Evolutionary conservation across 495 filamentous ascomycete genomes (phyloP), one percentile per base, ranked within the genome.

Genomic region (Extremus antarcticus): DNA sequence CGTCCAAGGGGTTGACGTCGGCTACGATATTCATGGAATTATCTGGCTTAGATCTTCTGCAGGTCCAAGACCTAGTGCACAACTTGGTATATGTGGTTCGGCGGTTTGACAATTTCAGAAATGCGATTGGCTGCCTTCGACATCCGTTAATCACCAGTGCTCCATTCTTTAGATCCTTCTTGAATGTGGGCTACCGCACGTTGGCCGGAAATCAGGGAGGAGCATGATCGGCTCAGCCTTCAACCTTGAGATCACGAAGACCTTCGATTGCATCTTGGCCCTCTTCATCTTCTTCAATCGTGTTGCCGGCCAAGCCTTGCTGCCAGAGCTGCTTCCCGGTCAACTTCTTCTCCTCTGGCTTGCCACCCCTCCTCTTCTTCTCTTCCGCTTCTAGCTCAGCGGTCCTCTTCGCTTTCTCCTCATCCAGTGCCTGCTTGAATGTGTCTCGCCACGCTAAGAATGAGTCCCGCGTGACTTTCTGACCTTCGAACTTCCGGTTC

Each of bases 401-500:
- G 59, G 78, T 74, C 68, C 78, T 69, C 61, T 71, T 76, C 62
- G 71, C 68, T 61, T 80, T 76, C 60, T 75, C 72, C 47, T 89
- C 89, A 66, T 85, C 83, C 75, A 85, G 78, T 70, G 96, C 90
- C 66, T 75, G 74, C 61, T 80, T 68, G 61, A 96, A 99, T n/a
- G 63, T 72, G 23, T 83, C 79, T 55, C 86, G 73, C 94, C 94
- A 97, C 59, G 75, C 77, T 57, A 85, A 63, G 63, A 97, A 99
- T 2, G 82, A 85, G 72, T 94, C 88, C 20, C 76, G 71, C 35
- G 81, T 97, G 2, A 99, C 92, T 39, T 76, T 75, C 48, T 87
- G 87, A n/a, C 92, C 92, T 58, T 90, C 83, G 71, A 99, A 99
- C 69, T 96, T 97, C 53, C 82, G 78, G 66, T 97, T 96, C 74